Evolutionary conservation across 116 monocot species (phyloP), one percentile per base, ranked within the genome.

Genomic region (Zostera marina): DNA sequence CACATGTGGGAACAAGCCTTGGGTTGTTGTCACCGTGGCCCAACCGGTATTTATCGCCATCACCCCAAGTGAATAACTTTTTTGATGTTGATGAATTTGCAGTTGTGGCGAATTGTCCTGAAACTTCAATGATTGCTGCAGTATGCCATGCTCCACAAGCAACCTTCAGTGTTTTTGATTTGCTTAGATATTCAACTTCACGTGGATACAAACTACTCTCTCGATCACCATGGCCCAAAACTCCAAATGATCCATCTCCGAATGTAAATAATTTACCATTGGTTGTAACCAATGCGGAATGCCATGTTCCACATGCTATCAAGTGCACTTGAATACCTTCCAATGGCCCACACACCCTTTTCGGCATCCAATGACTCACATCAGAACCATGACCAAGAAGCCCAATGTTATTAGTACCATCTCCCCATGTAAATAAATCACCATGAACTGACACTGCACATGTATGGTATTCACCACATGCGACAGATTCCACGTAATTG

Each of bases 1-100:
- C 73, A 66, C 74, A 76, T 0, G 81, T 71, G 6, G 79, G 87
- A 20, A 75, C 25, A 14, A 87, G 19, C 10, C 70, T 42, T 16
- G 75, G 48, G 53, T 78, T 78, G 65, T 81, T 86, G 47, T 86
- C 81, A 2, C 86, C 86, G 44, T 81, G 86, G 15, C 86, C 86
- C 16, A 86, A 42, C 9, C 86, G 70, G 45, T 76, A 57, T 32
- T 79, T 81, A 67, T 76, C 81, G 44, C 81, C 87, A 70, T 87
- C 87, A 23, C 87, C 85, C 87, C 87, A 87, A 2, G 87, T 87
- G 68, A 81, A 87, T n/a, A 87, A 48, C 41, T 78, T 81, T 19
- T 65, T 47, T 14, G 78, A 84, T 15, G 66, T 25, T 9, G 69
- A 60, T 9, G 69, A 60, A 68, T 78, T 71, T 15, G 41, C 45